Conservation (phyloP, 2,329 filamentous ascomycete species). For the Colletotrichum lentis region DNA sequence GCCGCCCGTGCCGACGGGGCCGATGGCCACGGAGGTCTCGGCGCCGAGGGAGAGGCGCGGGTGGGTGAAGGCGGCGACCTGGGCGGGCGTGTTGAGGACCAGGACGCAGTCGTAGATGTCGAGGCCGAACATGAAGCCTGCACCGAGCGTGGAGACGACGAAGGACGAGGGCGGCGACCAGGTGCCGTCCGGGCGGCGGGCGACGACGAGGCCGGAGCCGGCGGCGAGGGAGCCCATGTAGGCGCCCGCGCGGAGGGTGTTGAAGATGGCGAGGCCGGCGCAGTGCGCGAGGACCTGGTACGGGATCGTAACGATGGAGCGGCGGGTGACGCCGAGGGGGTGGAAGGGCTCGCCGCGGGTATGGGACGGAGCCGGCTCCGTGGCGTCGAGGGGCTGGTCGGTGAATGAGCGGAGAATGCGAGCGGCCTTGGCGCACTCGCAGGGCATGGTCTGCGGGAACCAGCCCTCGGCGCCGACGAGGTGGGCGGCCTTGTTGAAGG, state of each 20-base stretch:
- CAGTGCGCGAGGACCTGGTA: conserved; percentile 60
- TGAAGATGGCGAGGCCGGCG: conserved; percentile 70
- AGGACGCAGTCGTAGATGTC: conserved; percentile 82
- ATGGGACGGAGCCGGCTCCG: conserved; percentile 39
- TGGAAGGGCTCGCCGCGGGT: conserved; percentile 43
- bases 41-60: conserved; percentile 73
- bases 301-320: conserved; percentile 51
- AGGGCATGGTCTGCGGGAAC: conserved; percentile 77
- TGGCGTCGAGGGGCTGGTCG: conserved; percentile 49
- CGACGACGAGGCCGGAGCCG: conserved; percentile 67
- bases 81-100: conserved; percentile 74
- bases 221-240: conserved; percentile 65
- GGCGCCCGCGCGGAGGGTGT: conserved; percentile 67
- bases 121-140: conserved; percentile 76
- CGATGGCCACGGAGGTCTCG: conserved; percentile 72
- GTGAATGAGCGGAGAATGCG: conserved; percentile 78
- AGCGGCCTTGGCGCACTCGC: conserved; percentile 79
- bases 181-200: conserved; percentile 63
- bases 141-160: conserved; percentile 72
- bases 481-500: conserved; percentile 74
- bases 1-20: conserved; percentile 67
- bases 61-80: conserved; percentile 73
- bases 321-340: conserved; percentile 46
- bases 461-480: conserved; percentile 76
- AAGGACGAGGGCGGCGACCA: conserved; percentile 81